Evolutionary conservation across 768 basidiomycete species (phyloP).

Genomic region (Tylopilus sp.): DNA sequence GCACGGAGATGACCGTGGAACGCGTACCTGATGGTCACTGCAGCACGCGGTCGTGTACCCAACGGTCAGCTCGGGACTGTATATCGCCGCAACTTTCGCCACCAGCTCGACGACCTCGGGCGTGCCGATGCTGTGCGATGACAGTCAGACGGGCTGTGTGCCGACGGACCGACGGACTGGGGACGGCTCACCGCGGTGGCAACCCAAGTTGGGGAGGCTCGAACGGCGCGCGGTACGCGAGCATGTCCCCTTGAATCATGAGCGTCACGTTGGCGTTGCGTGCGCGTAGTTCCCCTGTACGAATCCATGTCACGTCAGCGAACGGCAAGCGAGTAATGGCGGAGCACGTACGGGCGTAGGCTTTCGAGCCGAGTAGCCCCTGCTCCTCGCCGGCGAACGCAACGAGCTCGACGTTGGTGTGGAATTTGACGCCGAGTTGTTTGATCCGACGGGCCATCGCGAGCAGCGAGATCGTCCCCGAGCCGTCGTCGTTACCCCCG

Average conservation of each 20-base stretch:
- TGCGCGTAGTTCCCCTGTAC: slow-evolving; percentile 54
- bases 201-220: slow-evolving; percentile 85
- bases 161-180: not conserved
- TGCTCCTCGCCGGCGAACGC: slow-evolving; percentile 94
- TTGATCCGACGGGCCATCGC: slow-evolving; percentile 76
- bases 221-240: slow-evolving; percentile 72
- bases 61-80: slow-evolving; percentile 74
- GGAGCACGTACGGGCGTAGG: slow-evolving; percentile 69
- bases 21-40: slow-evolving; percentile 79
- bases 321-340: not conserved
- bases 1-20: not conserved
- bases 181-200: slow-evolving; percentile 54
- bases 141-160: not conserved
- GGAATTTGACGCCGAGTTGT: slow-evolving; percentile 63
- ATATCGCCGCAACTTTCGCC: slow-evolving; percentile 69
- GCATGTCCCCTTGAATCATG: slow-evolving; percentile 93
- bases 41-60: slow-evolving; percentile 80
- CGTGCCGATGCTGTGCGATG: slow-evolving; percentile 62
- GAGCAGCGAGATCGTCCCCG: slow-evolving; percentile 68
- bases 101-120: slow-evolving; percentile 74
- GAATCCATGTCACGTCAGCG: not conserved
- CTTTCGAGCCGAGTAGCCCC: slow-evolving; percentile 72
- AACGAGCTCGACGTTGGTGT: slow-evolving; percentile 73
- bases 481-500: slow-evolving; percentile 63
- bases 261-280: slow-evolving; percentile 65